Percentiles rank a stretch among this genome's conserved stretches.
phyloP scores from a whole-genome alignment of 768 basidiomycete genomes.

The Tricholoma terreum region DNA sequence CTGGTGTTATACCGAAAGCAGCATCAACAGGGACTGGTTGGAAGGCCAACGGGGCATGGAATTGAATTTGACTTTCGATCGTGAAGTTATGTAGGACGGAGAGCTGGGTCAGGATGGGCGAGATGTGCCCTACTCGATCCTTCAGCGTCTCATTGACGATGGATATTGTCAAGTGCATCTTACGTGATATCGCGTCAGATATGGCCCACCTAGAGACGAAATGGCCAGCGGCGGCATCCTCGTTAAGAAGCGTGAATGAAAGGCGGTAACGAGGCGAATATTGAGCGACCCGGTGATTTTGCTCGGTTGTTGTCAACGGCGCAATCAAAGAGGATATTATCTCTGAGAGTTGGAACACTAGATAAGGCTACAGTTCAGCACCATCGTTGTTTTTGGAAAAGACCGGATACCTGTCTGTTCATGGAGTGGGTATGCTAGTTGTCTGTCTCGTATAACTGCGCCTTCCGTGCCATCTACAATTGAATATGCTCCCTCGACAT shows the following conservation, averaged over 20 bases:
- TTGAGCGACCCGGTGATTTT: slow-evolving; percentile 54
- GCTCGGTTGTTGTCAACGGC: slow-evolving; percentile 41
- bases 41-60: slow-evolving; percentile 86
- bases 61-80: slow-evolving; percentile 92
- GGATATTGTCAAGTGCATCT: slow-evolving; percentile 24
- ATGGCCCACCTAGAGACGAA: slow-evolving; percentile 73
- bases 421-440: slow-evolving; percentile 28
- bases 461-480: slow-evolving; percentile 15
- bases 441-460: slow-evolving; percentile 22
- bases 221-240: slow-evolving; percentile 71
- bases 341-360: slow-evolving; percentile 24
- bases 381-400: not conserved
- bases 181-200: slow-evolving; percentile 57
- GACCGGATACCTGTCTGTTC: slow-evolving; percentile 10
- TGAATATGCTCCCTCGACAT: slow-evolving; percentile 18
- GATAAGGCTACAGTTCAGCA: not conserved
- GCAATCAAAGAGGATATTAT: slow-evolving; percentile 36
- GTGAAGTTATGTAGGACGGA: slow-evolving; percentile 82
- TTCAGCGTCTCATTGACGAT: not conserved
- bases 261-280: slow-evolving; percentile 83
- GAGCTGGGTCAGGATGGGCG: slow-evolving; percentile 61
- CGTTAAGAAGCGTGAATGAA: slow-evolving; percentile 90
- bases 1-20: slow-evolving; percentile 63
- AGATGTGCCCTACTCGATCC: slow-evolving; percentile 55
- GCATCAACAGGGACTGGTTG: slow-evolving; percentile 46